Base-by-base conservation (phyloP, 805 yeast species). In the Debaryomyces castellii region DNA sequence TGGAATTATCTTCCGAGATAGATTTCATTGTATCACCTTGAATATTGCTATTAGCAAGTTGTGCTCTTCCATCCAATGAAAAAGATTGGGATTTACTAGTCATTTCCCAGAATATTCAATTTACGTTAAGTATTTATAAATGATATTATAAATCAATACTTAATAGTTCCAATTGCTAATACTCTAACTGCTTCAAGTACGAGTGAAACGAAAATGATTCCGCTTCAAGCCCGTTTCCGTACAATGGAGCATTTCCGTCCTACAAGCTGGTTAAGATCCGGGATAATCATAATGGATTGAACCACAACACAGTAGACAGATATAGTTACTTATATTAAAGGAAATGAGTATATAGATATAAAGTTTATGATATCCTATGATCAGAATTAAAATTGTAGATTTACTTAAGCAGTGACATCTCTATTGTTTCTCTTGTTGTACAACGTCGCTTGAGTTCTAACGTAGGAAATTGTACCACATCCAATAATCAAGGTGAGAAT, bases 401-500 rank as follows among this genome's bases (percentile, higher is more conserved):
- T 11, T 28, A 14, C n/a, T 35, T 12, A 35, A 9, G n/a, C 38
- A 3, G 10, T 20, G 5, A 7, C 4, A 20, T 5, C 24, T 20
- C 53, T 30, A 38, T 39, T 43, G 34, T 46, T 46, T 25, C 42
- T 45, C 16, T 43, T 41, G 16, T 45, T 50, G 28, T 47, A 50
- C 18, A 38, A 17, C 16, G 27, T 45, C 11, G 48, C 53, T 50
- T 52, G 52, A 27, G 27, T 35, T n/a, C 52, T 39, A 30, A 77
- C 77, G 50, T 72, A 79, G 5, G 55, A 44, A 12, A 75, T 69
- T 3, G 76, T 73, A 3, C 55, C 49, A 3, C 67, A 58, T 10
- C 83, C 83, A 45, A 74, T 67, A n/a, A 73, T 28, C 5, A 63
- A 48, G 1, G 82, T 77, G n/a, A 68, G 25, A 1, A 42, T 40